These are phyloP conservation scores for Glarea lozoyensis DNA, from an alignment of 495 filamentous ascomycete species.

Conservation along the genomic window DNA sequence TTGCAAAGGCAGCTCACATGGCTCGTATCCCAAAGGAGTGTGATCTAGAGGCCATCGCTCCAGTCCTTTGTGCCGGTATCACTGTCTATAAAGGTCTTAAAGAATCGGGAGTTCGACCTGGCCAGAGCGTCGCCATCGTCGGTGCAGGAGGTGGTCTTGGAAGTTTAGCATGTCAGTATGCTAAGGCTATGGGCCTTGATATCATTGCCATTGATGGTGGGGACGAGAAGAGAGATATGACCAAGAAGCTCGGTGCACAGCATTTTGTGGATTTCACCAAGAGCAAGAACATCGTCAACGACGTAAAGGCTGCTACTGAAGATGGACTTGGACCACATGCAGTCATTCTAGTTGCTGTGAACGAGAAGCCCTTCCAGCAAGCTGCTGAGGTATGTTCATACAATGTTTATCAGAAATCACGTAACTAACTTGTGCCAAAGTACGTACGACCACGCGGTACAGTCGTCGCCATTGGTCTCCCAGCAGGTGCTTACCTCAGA, in stretches of 20 bases:
- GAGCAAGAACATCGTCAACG: constrained; percentile 65
- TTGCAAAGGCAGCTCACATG: constrained; percentile 77
- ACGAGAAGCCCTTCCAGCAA: constrained; percentile 91
- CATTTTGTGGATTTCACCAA: constrained; percentile 71
- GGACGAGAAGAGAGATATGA: constrained; percentile 66
- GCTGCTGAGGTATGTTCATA: constrained; percentile 46
- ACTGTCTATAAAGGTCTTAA: constrained; percentile 93
- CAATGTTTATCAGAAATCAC: not conserved
- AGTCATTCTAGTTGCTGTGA: constrained; percentile 75
- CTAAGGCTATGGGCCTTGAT: constrained; percentile 77
- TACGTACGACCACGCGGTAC: constrained; percentile 74
- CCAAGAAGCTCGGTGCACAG: constrained; percentile 55
- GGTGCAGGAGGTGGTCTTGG: constrained; percentile 86
- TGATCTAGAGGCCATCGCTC: constrained; percentile 67
- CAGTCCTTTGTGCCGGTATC: constrained; percentile 80
- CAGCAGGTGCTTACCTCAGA: constrained; percentile 64
- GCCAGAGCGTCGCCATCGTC: constrained; percentile 76
- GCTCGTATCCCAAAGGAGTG: constrained; percentile 69
- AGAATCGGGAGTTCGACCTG: constrained; percentile 64
- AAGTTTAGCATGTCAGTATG: constrained; percentile 75
- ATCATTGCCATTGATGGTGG: constrained; percentile 73
- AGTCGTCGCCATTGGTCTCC: constrained; percentile 80
- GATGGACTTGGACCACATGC: constrained; percentile 82
- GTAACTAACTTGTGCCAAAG: constrained; percentile 17
- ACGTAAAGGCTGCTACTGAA: constrained; percentile 68